Evolutionary conservation across 148 eudicot species (phyloP), one percentile per base, ranked within the genome.

Genomic region (Cornus florida): DNA sequence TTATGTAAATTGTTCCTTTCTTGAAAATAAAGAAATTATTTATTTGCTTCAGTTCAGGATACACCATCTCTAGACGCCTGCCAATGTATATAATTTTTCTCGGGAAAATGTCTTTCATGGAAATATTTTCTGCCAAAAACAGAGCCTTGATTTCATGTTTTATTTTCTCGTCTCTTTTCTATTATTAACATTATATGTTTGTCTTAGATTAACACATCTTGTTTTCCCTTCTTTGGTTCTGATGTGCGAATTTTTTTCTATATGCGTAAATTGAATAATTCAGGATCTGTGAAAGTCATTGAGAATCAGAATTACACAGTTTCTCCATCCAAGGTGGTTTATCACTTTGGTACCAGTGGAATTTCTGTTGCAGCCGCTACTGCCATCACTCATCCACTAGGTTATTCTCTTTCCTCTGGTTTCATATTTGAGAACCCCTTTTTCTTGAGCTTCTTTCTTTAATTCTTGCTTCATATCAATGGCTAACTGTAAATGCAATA

Each of bases 311-410:
- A 83, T 82, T 83, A 87, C 92, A 76, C 75, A 66, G 75, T 83
- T 46, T 87, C 98, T 20, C 35, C 88, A 28, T 84, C 97, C 13
- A 80, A 86, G 75, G 89, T 94, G 69, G 22, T 81, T 9, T 82
- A 80, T 78, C 98, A 92, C 69, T 94, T 94, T 76, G 95, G 94
- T 57, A 91, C 97, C 2, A 92, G 95, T 84, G 95, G 91, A 46
- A 48, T 84, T 79, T 84, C 98, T 33, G 98, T 94, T 80, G 95
- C 95, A n/a, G 73, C 86, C 5, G 98, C 98, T 19, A 94, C 98
- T 39, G 84, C 85, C 43, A 74, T 91, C 73, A 94, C 98, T 72
- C 98, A 94, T 81, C 98, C 98, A 79, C 78, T 94, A 92, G 98
- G 98, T 89, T 41, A 56, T 43, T 81, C 72, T 72, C 66, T 39